Percentiles rank a stretch among this genome's conserved stretches.
phyloP scores from a whole-genome alignment of 225 moss, liverwort and hornwort genomes.

The Sphagnum contortum region DNA sequence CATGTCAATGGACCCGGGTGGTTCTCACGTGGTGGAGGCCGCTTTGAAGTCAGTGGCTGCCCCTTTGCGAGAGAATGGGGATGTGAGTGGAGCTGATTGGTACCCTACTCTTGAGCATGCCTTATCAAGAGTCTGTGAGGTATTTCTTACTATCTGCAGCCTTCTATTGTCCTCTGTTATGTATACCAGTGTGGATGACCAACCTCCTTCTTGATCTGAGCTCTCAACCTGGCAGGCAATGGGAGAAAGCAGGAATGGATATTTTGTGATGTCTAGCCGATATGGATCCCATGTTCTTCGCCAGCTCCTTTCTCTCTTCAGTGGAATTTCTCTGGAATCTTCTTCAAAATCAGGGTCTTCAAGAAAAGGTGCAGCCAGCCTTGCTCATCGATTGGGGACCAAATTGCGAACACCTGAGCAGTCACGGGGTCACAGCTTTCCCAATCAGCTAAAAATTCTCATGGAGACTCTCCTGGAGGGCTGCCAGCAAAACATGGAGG shows the following conservation, averaged over 20 bases:
- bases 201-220: too few relatives aligned
- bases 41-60: conserved; percentile 58
- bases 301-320: conserved; percentile 68
- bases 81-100: conserved; percentile 48
- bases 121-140: conserved; percentile 63
- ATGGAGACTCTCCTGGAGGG: conserved; percentile 53
- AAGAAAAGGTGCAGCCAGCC: conserved; percentile 37
- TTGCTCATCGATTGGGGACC: conserved; percentile 65
- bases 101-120: conserved; percentile 44
- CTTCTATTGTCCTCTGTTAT: too few relatives aligned
- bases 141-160: conserved; percentile 1
- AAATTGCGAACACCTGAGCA: conserved; percentile 33
- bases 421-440: conserved; percentile 56
- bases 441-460: conserved; percentile 54
- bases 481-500: conserved; percentile 56
- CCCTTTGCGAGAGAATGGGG: conserved; percentile 42
- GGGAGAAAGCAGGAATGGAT: conserved; percentile 55
- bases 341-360: conserved; percentile 34
- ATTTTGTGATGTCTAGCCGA: conserved; percentile 69
- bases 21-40: conserved; percentile 74
- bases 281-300: conserved; percentile 97
- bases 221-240: conserved; percentile 21
- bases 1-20: conserved; percentile 77
- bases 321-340: conserved; percentile 62
- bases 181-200: too few relatives aligned